These are phyloP conservation scores for Trichophyton simii DNA, from an alignment of 2,329 filamentous ascomycete species.

Conservation along the genomic window DNA sequence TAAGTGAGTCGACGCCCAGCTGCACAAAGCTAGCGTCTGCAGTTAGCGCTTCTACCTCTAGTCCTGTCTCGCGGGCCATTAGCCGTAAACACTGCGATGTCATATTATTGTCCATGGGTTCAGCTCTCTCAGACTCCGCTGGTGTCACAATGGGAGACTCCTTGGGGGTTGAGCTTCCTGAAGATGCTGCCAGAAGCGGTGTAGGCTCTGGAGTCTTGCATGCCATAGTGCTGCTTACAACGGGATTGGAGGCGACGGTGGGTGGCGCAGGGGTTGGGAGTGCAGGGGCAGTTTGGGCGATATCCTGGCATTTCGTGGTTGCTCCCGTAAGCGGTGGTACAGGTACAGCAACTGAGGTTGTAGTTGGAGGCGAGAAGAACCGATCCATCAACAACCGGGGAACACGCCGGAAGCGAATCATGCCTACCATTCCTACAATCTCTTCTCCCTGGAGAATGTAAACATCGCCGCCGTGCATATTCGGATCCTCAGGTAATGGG, in stretches of 20 bases:
- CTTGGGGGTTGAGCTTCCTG: background rate
- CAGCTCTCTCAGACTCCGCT: background rate
- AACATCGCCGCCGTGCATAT: conserved; percentile 19
- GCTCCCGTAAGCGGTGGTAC: background rate
- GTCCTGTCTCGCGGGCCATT: background rate
- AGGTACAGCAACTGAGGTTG: background rate
- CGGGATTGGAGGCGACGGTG: background rate
- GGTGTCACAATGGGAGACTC: background rate
- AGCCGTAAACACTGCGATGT: background rate
- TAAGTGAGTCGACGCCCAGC: conserved; percentile 1
- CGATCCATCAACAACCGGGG: background rate
- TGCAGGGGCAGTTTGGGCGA: background rate
- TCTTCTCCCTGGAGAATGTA: conserved; percentile 18
- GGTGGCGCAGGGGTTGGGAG: background rate
- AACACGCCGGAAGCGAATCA: background rate
- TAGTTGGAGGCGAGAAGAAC: conserved; percentile 11
- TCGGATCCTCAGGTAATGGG: conserved; percentile 11
- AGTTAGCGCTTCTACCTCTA: background rate
- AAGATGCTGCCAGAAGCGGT: background rate
- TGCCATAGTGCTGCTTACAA: background rate
- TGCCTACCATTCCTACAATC: conserved; percentile 20
- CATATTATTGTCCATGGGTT: background rate
- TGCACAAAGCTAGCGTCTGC: background rate
- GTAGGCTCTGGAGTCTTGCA: background rate
- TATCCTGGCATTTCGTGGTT: background rate